phyloP scores from a whole-genome alignment of 768 basidiomycete genomes.

The Mycena vulgaris region DNA sequence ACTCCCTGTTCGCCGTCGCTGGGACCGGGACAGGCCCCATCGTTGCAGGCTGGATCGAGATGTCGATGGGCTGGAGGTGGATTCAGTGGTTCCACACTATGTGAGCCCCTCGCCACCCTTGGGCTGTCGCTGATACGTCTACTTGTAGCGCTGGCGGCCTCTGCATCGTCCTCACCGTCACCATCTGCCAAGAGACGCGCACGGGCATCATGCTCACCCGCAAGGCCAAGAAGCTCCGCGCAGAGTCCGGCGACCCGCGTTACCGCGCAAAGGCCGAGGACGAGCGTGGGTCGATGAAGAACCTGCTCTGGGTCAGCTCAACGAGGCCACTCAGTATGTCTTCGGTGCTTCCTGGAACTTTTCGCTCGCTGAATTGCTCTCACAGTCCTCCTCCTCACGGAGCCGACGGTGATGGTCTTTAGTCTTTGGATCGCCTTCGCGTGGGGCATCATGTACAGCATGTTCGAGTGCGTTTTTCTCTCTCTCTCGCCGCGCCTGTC shows the following conservation, averaged over 20 bases:
- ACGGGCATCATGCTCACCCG: constrained; percentile 68
- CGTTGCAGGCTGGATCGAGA: constrained; percentile 67
- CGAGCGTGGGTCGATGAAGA: constrained; percentile 57
- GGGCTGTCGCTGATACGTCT: neutral
- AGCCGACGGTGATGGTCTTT: constrained; percentile 44
- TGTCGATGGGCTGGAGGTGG: constrained; percentile 73
- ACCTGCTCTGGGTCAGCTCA: constrained; percentile 67
- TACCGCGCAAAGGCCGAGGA: constrained; percentile 67
- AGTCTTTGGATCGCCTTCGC: constrained; percentile 62
- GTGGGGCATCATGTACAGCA: constrained; percentile 64
- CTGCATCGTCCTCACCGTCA: constrained; percentile 55
- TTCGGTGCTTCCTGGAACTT: constrained; percentile 23
- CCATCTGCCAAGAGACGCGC: constrained; percentile 74
- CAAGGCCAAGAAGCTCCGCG: constrained; percentile 64
- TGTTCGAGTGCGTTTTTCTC: constrained; percentile 62
- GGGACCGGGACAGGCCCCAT: constrained; percentile 68
- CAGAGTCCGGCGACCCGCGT: constrained; percentile 63
- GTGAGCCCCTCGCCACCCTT: constrained; percentile 45
- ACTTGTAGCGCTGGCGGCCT: constrained; percentile 56
- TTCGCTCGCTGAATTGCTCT: constrained; percentile 8
- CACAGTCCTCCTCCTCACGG: constrained; percentile 49
- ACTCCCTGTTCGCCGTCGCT: constrained; percentile 63
- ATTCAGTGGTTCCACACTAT: constrained; percentile 76
- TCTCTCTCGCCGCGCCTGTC: neutral
- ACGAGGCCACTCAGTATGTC: constrained; percentile 68